Evolutionary conservation across 495 filamentous ascomycete genomes (phyloP), one percentile per base, ranked within the genome.

Genomic region (Daldinia bambusicola): DNA sequence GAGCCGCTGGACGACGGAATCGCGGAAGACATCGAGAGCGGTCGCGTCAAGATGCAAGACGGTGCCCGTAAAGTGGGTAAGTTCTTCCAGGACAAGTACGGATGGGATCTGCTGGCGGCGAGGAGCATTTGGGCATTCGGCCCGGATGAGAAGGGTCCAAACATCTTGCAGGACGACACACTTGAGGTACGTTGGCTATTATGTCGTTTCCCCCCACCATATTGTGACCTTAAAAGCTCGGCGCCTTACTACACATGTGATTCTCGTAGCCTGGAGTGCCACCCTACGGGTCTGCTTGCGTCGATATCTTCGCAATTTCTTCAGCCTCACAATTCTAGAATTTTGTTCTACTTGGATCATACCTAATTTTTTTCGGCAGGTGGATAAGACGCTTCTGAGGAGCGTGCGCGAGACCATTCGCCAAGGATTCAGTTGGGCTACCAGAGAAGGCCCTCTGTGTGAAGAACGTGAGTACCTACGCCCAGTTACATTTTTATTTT

Each of bases 81-180:
- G 73, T 98, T 95, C 83, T 98, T 99, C 78, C 94, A 98, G 80
- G 93, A 97, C 53, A 96, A 93, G 72, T 97, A 98, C 76, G 95
- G 93, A 67, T 99, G 95, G 92, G 95, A 99, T 81, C 87, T 97
- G 65, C 87, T 99, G 48, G 95, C 95, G 13, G 92, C 92, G 32
- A 86, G 95, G 76, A 97, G 93, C 78, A 97, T 99, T 75, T 99
- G 95, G 95, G 96, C 96, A 12, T 99, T 99, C 81, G 95, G 95
- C 1, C 96, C 95, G 22, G 95, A 98, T 64, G 95, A 98, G 74
- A 90, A 89, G 83, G 93, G 93, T 2, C 95, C 95, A 34, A 99
- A 99, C 79, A 96, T 99, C 67, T 82, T 99, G 43, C 94, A 97
- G 81, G 95, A 99, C 78, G 95, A 99, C 79, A 98, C 95, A 13